Evolutionary conservation across 2,329 filamentous ascomycete species (phyloP).

Genomic region (Ceratocystiopsis sp.): DNA sequence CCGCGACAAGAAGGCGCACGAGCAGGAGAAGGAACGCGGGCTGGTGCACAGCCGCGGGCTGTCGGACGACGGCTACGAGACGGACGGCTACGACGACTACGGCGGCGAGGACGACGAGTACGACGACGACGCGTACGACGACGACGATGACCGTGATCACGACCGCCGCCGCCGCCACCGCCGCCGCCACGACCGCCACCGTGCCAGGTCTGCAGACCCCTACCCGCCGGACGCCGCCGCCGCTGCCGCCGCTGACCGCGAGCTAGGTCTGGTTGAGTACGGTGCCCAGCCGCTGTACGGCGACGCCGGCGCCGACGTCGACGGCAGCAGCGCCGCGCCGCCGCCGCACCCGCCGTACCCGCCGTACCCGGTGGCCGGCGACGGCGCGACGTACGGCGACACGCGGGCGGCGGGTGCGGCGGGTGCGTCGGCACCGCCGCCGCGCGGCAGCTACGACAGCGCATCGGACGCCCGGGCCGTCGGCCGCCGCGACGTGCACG

Average conservation of each 20-base stretch:
- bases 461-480: too few species aligned
- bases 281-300: constrained; percentile 37
- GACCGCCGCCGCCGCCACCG: constrained; percentile 18
- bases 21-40: constrained; percentile 16
- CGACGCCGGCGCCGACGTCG: constrained; percentile 16
- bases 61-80: constrained; percentile 14
- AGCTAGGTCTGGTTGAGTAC: constrained; percentile 54
- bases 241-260: constrained; percentile 37
- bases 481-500: too few species aligned
- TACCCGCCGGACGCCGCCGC: too few species aligned
- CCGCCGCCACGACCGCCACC: constrained; percentile 15
- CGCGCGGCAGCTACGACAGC: too few species aligned
- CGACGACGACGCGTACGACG: constrained; percentile 20
- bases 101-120: too few species aligned
- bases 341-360: too few species aligned
- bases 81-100: too few species aligned
- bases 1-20: constrained; percentile 40
- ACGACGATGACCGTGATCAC: too few species aligned
- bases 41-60: constrained; percentile 16
- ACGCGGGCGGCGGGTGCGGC: too few species aligned
- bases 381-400: constrained; percentile 23
- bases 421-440: too few species aligned
- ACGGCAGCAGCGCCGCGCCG: constrained; percentile 12
- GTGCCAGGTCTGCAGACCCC: constrained; percentile 21
- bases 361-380: constrained; percentile 1